phyloP scores from a whole-genome alignment of 2,329 filamentous ascomycete species.

The Alternaria sp. region DNA sequence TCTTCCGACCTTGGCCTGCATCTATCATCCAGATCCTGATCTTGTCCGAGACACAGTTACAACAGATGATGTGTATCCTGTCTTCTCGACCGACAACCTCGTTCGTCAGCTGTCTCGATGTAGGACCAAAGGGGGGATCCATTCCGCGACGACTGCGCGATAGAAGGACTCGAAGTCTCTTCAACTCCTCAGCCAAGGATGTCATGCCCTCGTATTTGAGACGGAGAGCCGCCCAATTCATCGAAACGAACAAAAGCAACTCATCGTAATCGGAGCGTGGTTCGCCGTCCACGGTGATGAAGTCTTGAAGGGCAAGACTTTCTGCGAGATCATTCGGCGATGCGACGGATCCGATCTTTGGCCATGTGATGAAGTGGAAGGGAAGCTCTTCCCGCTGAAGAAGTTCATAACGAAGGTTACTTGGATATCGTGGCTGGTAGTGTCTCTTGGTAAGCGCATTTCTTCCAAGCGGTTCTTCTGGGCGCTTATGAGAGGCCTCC shows the following conservation, averaged over 20 bases:
- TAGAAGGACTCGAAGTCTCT: not conserved
- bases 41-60: not conserved
- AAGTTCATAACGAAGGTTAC: not conserved
- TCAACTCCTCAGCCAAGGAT: not conserved
- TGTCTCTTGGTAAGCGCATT: not conserved
- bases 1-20: not conserved
- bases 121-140: not conserved
- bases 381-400: not conserved
- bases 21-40: not conserved
- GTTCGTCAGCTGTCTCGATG: not conserved
- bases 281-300: conserved; percentile 1
- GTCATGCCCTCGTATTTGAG: not conserved
- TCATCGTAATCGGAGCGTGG: not conserved
- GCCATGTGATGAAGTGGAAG: conserved; percentile 1
- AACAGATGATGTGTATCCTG: not conserved
- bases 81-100: not conserved
- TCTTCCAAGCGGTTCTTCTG: not conserved
- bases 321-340: not conserved
- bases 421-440: not conserved
- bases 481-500: not conserved
- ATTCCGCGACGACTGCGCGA: not conserved
- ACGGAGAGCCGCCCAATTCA: not conserved
- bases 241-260: not conserved
- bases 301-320: not conserved
- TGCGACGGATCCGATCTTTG: not conserved